phyloP scores from a whole-genome alignment of 441 rosid genomes.

The Adansonia gregorii region DNA sequence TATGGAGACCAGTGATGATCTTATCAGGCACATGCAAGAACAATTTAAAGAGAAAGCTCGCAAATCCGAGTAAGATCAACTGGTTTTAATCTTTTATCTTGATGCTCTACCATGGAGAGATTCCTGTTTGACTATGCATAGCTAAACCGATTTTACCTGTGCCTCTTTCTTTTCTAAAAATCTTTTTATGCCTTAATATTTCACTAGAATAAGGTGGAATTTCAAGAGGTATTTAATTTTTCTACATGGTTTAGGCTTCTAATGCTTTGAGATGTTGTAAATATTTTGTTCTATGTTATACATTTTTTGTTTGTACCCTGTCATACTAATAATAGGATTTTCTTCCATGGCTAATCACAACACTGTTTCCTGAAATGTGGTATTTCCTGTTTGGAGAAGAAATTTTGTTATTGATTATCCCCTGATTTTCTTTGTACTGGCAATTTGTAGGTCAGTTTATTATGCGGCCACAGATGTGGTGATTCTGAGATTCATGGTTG shows the following conservation, averaged over 20 bases:
- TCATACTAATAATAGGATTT: background rate
- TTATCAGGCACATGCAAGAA: constrained; percentile 95
- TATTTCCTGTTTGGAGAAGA: constrained; percentile 9
- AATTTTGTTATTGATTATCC: constrained; percentile 14
- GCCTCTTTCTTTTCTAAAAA: background rate
- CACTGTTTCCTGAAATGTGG: constrained; percentile 6
- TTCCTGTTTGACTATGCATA: background rate
- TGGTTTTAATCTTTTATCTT: constrained; percentile 31
- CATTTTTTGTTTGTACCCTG: background rate
- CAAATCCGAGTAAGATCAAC: constrained; percentile 85
- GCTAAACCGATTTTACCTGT: background rate
- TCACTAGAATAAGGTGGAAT: background rate
- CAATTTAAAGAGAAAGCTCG: constrained; percentile 98
- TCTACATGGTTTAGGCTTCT: background rate
- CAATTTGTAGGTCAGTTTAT: constrained; percentile 87
- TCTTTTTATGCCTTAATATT: background rate
- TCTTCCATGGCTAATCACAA: background rate
- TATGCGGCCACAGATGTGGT: constrained; percentile 96
- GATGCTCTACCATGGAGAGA: background rate
- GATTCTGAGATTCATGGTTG: constrained; percentile 95
- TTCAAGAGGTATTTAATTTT: background rate
- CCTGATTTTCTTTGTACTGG: constrained; percentile 36
- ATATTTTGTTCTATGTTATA: constrained; percentile 1
- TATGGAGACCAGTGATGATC: constrained; percentile 94
- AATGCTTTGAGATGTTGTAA: constrained; percentile 18